Evolutionary conservation across 805 yeast species (phyloP), one percentile per base, ranked within the genome.

Genomic region (Candida verbasci): DNA sequence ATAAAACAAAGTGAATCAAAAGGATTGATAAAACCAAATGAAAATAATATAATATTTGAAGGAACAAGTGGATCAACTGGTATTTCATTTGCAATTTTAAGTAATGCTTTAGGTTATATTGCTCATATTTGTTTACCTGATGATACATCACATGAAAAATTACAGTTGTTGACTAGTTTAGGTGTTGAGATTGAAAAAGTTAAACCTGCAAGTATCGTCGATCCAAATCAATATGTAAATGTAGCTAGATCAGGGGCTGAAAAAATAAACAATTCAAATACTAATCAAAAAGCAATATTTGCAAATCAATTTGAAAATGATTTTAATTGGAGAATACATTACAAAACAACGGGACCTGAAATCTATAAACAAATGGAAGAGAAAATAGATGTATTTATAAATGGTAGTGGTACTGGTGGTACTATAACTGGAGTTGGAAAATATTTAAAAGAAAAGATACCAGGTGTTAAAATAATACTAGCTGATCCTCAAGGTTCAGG

Each of bases 401-500:
- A 91, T 2, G 97, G 97, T 0, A 85, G 95, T 23, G 98, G 98
- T 9, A 91, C 98, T 0, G 98, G 95, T 56, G 98, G 98, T 26
- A 93, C 98, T 1, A 87, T 91, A 33, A 71, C 95, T 4, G 98
- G 98, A 20, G 91, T 88, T 10, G 76, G 95, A 1, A 72, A 70
- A 41, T 93, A 68, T 58, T 66, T 91, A 47, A 84, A 84, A 93
- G 35, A 86, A 80, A 50, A 76, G 69, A 37, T 66, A 12, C 53
- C 66, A 0, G 31, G 53, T 0, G 52, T 82, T 0, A 65, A 60
- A 30, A 73, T 82, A 1, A 70, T 86, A 3, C 63, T 93, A 21
- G 96, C 97, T 0, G 98, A 91, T 58, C 97, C 97, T 1, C 97
- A 87, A 51, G 98, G 98, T 0, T 81, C 93, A 11, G 98, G 98